Evolutionary conservation across 768 basidiomycete genomes (phyloP), one percentile per base, ranked within the genome.

Genomic region (Cyclocybe cylindracea): DNA sequence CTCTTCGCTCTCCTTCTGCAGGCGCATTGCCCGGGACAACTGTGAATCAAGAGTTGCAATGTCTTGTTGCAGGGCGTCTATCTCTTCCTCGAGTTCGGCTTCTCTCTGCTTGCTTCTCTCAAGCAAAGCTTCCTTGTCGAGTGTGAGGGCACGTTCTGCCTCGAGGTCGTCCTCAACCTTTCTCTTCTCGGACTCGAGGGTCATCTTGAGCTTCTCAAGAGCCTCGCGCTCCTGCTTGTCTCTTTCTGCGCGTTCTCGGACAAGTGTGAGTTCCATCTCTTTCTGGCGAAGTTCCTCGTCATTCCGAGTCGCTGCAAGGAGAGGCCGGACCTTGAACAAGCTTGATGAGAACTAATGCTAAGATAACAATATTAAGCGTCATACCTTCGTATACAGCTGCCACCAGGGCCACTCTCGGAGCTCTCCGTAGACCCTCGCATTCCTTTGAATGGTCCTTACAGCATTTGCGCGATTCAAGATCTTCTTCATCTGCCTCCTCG

Each of bases 381-480:
- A 40, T 54, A 84, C 93, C 77, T 96, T 96, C 2, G 94, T 94
- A 66, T 95, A 99, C 7, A 98, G 78, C 56, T 94, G 90, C 97
- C 97, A 99, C 97, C 97, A 98, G 1, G 96, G 94, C 97, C 97
- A 98, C 46, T 96, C 92, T 41, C 85, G 79, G 29, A 99, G 77
- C 49, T 92, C 87, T 6, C 87, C 86, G 64, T 98, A 98, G 16
- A 97, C 79, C 16, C 94, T 78, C 2, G 96, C 96, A 65, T 99
- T 99, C 40, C 86, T 81, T 65, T 98, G 97, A 54, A 98, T 94
- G 1, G 91, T 95, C 41, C 91, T 83, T 38, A 95, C 85, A 4
- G 97, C 94, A 37, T 87, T 76, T 1, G 94, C 94, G 41, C 97
- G 87, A 62, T 98, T 94, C 43, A 98, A 78, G 44, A 97, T 83